Conservation (phyloP, 2,329 filamentous ascomycete species). For the Teratosphaeria epicoccoides region DNA sequence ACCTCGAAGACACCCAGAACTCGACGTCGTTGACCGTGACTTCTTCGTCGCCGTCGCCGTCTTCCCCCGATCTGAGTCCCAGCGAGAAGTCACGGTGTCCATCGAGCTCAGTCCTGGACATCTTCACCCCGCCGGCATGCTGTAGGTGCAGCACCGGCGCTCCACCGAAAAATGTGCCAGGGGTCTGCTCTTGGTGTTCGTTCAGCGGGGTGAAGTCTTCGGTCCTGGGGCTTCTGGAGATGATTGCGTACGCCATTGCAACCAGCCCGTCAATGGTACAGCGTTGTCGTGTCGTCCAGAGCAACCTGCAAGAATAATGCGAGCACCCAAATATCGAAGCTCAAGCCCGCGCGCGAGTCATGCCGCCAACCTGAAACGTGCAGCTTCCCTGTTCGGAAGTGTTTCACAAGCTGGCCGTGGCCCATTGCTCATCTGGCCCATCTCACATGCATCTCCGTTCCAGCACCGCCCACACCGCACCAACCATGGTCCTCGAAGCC, state of each 20-base stretch:
- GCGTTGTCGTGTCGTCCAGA: too few relatives aligned
- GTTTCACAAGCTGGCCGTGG: too few relatives aligned
- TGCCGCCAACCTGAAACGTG: too few relatives aligned
- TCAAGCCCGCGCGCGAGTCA: too few relatives aligned
- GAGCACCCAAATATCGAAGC: too few relatives aligned
- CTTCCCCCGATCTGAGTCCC: not conserved
- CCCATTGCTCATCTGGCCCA: too few relatives aligned
- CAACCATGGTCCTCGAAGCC: constrained; percentile 33
- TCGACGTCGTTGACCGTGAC: constrained; percentile 24
- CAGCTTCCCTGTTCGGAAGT: too few relatives aligned
- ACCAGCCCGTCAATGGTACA: too few relatives aligned
- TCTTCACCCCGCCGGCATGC: constrained; percentile 46
- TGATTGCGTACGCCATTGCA: constrained; percentile 6
- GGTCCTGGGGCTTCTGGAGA: not conserved
- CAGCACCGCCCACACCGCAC: too few relatives aligned
- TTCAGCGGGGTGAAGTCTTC: constrained; percentile 52
- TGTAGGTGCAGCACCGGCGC: constrained; percentile 63
- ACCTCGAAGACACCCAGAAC: constrained; percentile 40
- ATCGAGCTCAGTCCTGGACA: constrained; percentile 45
- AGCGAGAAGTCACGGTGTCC: constrained; percentile 35
- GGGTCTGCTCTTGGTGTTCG: constrained; percentile 63
- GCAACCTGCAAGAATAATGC: too few relatives aligned
- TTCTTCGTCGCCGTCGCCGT: constrained; percentile 11
- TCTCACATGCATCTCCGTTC: too few relatives aligned
- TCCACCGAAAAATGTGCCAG: constrained; percentile 58